Base-by-base conservation (phyloP, 2,329 filamentous ascomycete species). In the Xylaria sp. region DNA sequence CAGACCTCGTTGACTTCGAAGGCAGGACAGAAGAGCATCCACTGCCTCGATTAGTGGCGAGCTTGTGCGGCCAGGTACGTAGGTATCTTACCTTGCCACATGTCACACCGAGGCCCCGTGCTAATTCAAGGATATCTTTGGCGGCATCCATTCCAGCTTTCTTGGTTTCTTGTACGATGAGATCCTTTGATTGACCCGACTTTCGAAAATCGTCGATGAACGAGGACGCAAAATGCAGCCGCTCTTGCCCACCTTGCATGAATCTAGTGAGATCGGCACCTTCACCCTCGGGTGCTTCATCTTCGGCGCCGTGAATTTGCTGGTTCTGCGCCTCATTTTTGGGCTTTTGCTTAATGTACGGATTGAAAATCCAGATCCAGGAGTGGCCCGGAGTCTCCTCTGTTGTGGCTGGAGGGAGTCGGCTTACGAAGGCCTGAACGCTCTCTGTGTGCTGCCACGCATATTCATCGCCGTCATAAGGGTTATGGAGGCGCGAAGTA, bases 301-400 rank as follows among this genome's bases (percentile, higher is more conserved):
- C 81, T 71, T 86, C 83, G 63, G 85, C 83, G 0, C 83, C 84
- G 51, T 77, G 81, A 63, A 83, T 78, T 15, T 69, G 66, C 67
- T 83, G 81, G 62, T 78, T 82, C 43, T 79, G 71, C 5, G 78
- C 77, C 33, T 76, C 73, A 8, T 66, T 69, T 66, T 78, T 82
- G 54, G 76, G 71, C 18, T 79, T 80, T 5, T 80, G 79, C 3
- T 78, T 76, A 69, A 82, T 83, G 75, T 86, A 86, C 0, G 91
- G 91, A 77, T 93, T 93, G 62, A 85, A 86, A 51, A 92, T 87
- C 82, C 87, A 94, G 57, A 97, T 93, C 91, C 92, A 96, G 0
- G 86, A 86, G 2, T 86, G 83, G 0, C 81, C 73, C 0, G 75
- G 75, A 0, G 78, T 80, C 3, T 80, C 78, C 2, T 83, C 79